These are phyloP conservation scores for Backusella circina DNA, from an alignment of 192 early-diverging fungal genomes.

Conservation along the genomic window DNA sequence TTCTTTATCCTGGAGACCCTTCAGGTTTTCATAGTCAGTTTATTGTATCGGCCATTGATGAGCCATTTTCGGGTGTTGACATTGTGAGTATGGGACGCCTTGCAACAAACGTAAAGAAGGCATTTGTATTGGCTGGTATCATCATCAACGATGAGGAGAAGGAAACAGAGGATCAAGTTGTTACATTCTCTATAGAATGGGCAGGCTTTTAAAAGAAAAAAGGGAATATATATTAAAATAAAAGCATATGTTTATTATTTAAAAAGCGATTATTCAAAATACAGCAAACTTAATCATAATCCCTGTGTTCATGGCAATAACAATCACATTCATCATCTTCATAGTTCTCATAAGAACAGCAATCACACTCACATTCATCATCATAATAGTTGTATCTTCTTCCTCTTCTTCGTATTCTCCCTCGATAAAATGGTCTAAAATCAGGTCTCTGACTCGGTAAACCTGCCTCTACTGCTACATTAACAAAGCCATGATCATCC, in stretches of 20 bases:
- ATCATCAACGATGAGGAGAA: neutral
- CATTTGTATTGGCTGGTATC: conserved; percentile 53
- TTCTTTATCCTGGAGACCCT: conserved; percentile 77
- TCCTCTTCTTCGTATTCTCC: neutral
- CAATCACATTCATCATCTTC: neutral
- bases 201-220: conserved; percentile 38
- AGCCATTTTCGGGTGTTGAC: conserved; percentile 37
- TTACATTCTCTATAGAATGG: conserved; percentile 45
- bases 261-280: too few relatives aligned
- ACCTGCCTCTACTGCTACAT: neutral
- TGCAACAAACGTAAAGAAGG: conserved; percentile 74
- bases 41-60: conserved; percentile 47
- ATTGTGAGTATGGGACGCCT: conserved; percentile 58
- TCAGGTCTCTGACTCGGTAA: neutral
- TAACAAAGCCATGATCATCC: neutral
- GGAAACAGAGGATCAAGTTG: conserved; percentile 5
- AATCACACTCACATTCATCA: neutral
- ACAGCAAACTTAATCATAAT: too few relatives aligned
- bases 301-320: too few relatives aligned
- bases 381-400: neutral
- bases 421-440: neutral
- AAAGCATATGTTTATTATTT: neutral
- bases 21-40: conserved; percentile 66
- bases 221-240: neutral
- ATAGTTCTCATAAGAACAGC: neutral